A percentile compares a stretch with the other conserved stretches of the same genome.
Conservation (phyloP, 768 basidiomycete genomes). For the Serendipita vermifera region DNA sequence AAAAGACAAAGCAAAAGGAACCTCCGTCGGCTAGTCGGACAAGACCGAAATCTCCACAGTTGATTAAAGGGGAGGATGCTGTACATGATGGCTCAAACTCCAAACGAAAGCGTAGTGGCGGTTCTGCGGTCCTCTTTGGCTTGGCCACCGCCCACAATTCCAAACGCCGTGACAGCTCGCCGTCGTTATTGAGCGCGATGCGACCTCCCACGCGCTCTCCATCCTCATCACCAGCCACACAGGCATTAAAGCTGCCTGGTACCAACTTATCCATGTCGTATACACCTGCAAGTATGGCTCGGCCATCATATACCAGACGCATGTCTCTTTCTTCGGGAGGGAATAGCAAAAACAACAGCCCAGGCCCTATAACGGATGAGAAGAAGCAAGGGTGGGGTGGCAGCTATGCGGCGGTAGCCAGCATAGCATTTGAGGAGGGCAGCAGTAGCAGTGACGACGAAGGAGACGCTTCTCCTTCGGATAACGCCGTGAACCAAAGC, state of each 20-base stretch:
- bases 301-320: background rate
- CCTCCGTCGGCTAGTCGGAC: no score
- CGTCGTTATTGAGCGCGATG: background rate
- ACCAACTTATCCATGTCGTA: background rate
- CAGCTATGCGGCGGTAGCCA: background rate
- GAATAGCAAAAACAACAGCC: background rate
- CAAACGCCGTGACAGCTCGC: background rate
- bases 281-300: background rate
- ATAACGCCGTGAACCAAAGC: background rate
- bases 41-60: no score
- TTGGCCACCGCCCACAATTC: no score
- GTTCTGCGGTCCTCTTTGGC: no score
- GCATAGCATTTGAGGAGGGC: slow-evolving; percentile 29
- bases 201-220: background rate
- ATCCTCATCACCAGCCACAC: background rate
- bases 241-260: background rate
- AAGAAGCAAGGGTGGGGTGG: background rate
- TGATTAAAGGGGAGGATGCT: no score
- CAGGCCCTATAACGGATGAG: background rate
- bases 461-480: slow-evolving; percentile 19
- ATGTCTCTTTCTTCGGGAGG: background rate
- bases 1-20: no score
- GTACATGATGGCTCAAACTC: no score
- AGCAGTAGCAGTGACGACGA: slow-evolving; percentile 24
- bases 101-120: no score